A percentile compares a stretch with the other conserved stretches of the same genome.
Evolutionary conservation across 2,329 filamentous ascomycete genomes (phyloP).

Genomic region (Metarhizium humberi): DNA sequence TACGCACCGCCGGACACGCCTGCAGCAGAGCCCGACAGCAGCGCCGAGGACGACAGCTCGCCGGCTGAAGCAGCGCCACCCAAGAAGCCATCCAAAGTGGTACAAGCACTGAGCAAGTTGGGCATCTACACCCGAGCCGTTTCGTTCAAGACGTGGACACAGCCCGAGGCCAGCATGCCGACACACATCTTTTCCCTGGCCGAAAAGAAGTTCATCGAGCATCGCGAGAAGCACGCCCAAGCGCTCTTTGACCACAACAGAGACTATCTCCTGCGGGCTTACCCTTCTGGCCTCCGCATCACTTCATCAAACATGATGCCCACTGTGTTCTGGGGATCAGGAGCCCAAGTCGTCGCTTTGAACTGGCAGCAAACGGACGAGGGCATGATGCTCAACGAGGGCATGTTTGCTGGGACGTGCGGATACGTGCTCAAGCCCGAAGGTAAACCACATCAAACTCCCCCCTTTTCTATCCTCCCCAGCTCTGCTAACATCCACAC

Average conservation of each 20-base stretch:
- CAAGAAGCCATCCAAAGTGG: constrained; percentile 52
- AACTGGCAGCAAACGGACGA: constrained; percentile 92
- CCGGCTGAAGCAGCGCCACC: constrained; percentile 30
- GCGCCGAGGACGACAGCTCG: constrained; percentile 24
- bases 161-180: constrained; percentile 58
- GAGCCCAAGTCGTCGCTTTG: constrained; percentile 82
- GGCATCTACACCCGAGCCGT: constrained; percentile 79
- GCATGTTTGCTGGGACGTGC: constrained; percentile 76
- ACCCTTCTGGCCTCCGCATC: constrained; percentile 74
- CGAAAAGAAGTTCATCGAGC: constrained; percentile 54
- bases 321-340: constrained; percentile 74
- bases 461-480: background rate
- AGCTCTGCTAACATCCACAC: background rate
- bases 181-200: constrained; percentile 61
- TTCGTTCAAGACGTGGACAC: constrained; percentile 68
- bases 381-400: constrained; percentile 93
- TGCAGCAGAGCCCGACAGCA: constrained; percentile 19
- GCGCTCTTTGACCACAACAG: constrained; percentile 73
- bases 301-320: constrained; percentile 83
- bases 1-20: constrained; percentile 41
- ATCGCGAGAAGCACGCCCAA: constrained; percentile 38
- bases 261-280: constrained; percentile 75
- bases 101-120: constrained; percentile 62
- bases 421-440: constrained; percentile 82
- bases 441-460: constrained; percentile 29